Evolutionary conservation across 2,329 filamentous ascomycete species (phyloP).

Genomic region (Botrytis medusae): DNA sequence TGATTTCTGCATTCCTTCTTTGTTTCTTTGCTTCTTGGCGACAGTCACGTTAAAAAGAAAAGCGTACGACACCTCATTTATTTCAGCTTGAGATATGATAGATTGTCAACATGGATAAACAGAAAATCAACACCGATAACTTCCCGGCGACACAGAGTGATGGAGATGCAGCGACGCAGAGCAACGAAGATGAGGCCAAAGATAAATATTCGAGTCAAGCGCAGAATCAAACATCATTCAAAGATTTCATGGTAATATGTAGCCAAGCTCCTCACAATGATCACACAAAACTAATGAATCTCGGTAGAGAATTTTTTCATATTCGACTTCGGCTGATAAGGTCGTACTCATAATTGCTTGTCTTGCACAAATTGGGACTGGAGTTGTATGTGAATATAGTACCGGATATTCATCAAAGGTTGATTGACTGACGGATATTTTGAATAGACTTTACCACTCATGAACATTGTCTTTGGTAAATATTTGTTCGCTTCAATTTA

Average conservation of each 20-base stretch:
- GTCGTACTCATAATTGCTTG: conserved; percentile 29
- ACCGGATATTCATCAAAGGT: too few relatives aligned
- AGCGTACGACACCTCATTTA: not conserved
- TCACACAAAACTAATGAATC: not conserved
- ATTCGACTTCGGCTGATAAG: conserved; percentile 32
- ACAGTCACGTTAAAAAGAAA: not conserved
- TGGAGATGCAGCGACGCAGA: conserved; percentile 5
- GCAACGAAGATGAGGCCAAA: not conserved
- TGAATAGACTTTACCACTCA: conserved; percentile 53
- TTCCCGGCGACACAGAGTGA: conserved; percentile 2
- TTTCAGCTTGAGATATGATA: not conserved
- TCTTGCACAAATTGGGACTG: conserved; percentile 33
- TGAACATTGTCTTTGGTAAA: conserved; percentile 59
- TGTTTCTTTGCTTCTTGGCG: conserved; percentile 2
- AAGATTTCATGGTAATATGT: conserved; percentile 30
- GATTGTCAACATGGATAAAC: conserved; percentile 5
- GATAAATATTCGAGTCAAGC: conserved; percentile 33
- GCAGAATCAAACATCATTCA: conserved; percentile 30
- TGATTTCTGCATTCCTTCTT: not conserved
- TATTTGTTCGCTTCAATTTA: not conserved
- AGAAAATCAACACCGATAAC: not conserved
- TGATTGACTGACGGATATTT: not conserved
- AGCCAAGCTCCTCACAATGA: not conserved
- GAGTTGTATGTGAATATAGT: conserved; percentile 28
- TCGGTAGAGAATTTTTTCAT: conserved; percentile 35